Evolutionary conservation across 768 basidiomycete species (phyloP).

Genomic region (Russula lepida): DNA sequence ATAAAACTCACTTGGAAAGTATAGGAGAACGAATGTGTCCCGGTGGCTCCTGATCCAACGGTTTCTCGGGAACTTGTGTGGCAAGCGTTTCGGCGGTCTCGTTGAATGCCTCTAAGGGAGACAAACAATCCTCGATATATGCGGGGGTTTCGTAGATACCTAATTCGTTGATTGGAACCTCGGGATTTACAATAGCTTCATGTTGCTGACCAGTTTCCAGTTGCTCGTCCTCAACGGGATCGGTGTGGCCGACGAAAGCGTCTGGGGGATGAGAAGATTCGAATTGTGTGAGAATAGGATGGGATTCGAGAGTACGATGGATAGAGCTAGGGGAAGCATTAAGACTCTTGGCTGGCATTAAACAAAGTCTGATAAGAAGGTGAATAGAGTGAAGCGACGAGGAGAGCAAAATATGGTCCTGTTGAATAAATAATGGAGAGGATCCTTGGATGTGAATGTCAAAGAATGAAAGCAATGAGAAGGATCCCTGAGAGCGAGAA

Average conservation of each 20-base stretch:
- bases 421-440: conserved; percentile 9
- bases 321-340: conserved; percentile 16
- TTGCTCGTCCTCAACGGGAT: neutral
- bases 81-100: neutral
- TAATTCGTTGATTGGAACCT: conserved; percentile 1
- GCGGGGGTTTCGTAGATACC: conserved; percentile 10
- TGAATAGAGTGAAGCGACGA: neutral
- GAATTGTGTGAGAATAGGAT: conserved; percentile 15
- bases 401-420: neutral
- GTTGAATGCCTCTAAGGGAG: conserved; percentile 10
- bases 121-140: neutral
- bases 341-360: conserved; percentile 17
- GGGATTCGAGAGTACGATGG: conserved; percentile 6
- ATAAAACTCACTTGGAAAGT: conserved; percentile 18
- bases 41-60: neutral
- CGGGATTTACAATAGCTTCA: neutral
- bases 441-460: neutral
- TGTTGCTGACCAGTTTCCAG: neutral
- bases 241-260: neutral
- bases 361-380: conserved; percentile 3
- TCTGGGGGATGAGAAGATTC: neutral
- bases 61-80: neutral
- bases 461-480: neutral
- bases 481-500: neutral
- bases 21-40: conserved; percentile 20